Base-by-base conservation (phyloP, 2,329 filamentous ascomycete species). In the Fusarium xylarioides region DNA sequence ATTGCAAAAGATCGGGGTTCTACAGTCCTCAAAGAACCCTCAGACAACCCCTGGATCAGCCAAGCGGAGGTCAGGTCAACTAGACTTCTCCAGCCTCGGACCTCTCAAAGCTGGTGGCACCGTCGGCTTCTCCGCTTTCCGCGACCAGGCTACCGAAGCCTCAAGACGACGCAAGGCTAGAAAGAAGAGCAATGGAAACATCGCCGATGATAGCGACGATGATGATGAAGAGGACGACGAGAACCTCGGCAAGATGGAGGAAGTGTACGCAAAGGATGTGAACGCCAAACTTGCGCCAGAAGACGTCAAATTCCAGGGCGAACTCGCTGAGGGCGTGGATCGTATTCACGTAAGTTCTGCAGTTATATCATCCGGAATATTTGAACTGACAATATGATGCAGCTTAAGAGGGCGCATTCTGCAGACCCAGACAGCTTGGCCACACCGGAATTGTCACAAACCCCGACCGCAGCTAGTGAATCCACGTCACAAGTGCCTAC, bases 1-100 rank as follows among this genome's bases (percentile, higher is more conserved):
- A 91, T 86, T 99, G 56, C 92, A 95, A 79, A 99, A 98, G 83
- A 97, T 99, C 91, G 95, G 95, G 42, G 94, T 99, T 42, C 83
- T 97, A 35, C 88, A 91, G 47, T 87, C 91, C 14, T 82, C 89
- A 9, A 95, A 95, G 80, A 82, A 87, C 19, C 84, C 90, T 28
- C 89, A 91, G 63, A 86, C 90, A 19, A 89, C 90, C 1, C 86
- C 90, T 2, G 86, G 86, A 43, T 86, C 88, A 12, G 83, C 84
- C n/a, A 97, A 97, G 83, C 89, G 95, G 77, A 91, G 94, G 76
- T 97, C 95, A 7, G 88, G 92, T 12, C 93, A 94, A 76, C 88
- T 95, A 2, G 94, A 98, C 82, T 95, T 98, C 78, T 92, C 93
- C 19, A 94, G 89, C 63, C 87, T 98, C 15, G 93, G 92, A 6